These are phyloP conservation scores for Mucor plumbeus DNA, from an alignment of 371 early-diverging fungal genomes.

Conservation along the genomic window DNA sequence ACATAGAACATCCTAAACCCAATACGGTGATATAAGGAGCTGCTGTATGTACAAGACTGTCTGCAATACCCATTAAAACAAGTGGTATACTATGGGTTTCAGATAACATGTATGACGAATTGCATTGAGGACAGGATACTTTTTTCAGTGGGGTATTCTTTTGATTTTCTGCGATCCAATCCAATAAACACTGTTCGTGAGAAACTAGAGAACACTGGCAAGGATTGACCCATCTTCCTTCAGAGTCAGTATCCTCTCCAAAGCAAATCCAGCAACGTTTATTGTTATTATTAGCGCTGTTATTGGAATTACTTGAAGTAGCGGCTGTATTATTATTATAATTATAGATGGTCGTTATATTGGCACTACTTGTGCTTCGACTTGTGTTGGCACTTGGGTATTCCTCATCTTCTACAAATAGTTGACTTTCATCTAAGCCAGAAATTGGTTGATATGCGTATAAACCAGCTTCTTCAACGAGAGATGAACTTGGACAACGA, in stretches of 20 bases:
- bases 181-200: constrained; percentile 70
- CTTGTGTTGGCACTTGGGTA: not conserved
- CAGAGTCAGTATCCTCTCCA: constrained; percentile 61
- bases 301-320: not conserved
- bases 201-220: constrained; percentile 70
- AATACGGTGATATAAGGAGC: constrained; percentile 65
- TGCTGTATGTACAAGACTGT: constrained; percentile 56
- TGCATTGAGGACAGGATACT: constrained; percentile 72
- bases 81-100: constrained; percentile 57
- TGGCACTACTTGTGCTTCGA: constrained; percentile 3
- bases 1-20: constrained; percentile 58
- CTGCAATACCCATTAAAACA: constrained; percentile 51
- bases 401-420: constrained; percentile 15
- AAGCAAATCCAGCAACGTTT: constrained; percentile 63
- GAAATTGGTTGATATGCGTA: constrained; percentile 30
- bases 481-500: constrained; percentile 34
- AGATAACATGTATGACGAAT: constrained; percentile 57
- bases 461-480: constrained; percentile 35
- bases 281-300: not conserved
- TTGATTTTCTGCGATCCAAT: constrained; percentile 73
- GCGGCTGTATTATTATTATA: not conserved
- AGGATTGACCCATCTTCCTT: constrained; percentile 66
- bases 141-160: constrained; percentile 56
- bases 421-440: constrained; percentile 15
- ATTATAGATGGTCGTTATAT: not conserved